Conservation (phyloP, 441 rosid species). For the Bocquillonia castaneifolia region DNA sequence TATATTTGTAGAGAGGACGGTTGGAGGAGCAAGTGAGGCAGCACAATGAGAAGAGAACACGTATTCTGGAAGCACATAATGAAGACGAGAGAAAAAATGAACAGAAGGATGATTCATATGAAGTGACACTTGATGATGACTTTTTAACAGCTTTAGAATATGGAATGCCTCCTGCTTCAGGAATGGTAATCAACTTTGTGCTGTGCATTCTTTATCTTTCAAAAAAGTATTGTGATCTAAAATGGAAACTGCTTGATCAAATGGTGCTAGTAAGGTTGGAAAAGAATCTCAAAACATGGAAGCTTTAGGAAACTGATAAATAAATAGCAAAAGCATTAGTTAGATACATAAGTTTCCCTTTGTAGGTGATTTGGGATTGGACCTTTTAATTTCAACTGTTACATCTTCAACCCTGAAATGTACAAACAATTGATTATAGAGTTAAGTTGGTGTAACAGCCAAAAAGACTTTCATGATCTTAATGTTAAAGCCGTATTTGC, state of each 20-base stretch:
- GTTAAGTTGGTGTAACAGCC: not conserved
- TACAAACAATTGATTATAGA: not conserved
- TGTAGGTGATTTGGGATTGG: not conserved
- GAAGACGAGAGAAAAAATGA: conserved; percentile 33
- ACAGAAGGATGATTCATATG: conserved; percentile 63
- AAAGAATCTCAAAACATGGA: not conserved
- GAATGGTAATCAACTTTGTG: conserved; percentile 54
- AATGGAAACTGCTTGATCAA: too few species aligned
- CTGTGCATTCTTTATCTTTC: not conserved
- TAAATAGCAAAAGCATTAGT: not conserved
- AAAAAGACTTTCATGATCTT: not conserved
- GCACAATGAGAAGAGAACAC: conserved; percentile 70
- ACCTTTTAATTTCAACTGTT: not conserved
- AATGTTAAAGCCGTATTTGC: not conserved
- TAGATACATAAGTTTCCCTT: not conserved
- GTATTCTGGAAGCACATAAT: conserved; percentile 28
- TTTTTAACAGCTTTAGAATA: conserved; percentile 89
- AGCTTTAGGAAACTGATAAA: not conserved
- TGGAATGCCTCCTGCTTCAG: conserved; percentile 98
- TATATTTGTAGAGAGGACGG: conserved; percentile 58
- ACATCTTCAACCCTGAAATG: not conserved
- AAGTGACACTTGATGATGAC: conserved; percentile 89
- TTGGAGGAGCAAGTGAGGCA: conserved; percentile 95
- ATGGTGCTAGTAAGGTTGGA: too few species aligned
- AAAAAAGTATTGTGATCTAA: not conserved